These are phyloP conservation scores for Yamadazyma scolyti DNA, from an alignment of 805 yeast genomes.

Conservation along the genomic window DNA sequence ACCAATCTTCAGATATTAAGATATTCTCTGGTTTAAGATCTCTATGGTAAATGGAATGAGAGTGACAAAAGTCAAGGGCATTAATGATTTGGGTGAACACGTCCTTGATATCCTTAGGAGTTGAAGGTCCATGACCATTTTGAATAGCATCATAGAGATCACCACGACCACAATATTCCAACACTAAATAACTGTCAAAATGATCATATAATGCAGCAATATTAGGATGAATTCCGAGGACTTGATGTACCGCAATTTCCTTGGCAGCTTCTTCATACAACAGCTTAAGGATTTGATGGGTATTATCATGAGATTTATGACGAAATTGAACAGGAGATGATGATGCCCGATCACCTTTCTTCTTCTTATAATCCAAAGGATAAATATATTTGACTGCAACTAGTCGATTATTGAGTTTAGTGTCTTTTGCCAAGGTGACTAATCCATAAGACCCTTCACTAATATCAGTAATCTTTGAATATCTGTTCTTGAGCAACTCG, in stretches of 20 bases:
- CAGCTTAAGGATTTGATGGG: constrained; percentile 22
- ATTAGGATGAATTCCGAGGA: constrained; percentile 51
- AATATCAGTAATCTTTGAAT: constrained; percentile 66
- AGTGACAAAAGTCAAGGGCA: constrained; percentile 51
- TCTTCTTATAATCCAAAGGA: constrained; percentile 44
- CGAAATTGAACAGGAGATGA: constrained; percentile 35
- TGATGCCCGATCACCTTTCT: constrained; percentile 19
- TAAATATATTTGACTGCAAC: constrained; percentile 87
- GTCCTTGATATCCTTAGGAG: constrained; percentile 53
- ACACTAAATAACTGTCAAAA: constrained; percentile 50
- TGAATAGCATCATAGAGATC: constrained; percentile 81
- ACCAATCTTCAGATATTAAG: constrained; percentile 52
- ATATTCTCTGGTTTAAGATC: constrained; percentile 59
- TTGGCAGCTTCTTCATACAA: constrained; percentile 56
- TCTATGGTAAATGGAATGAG: constrained; percentile 47
- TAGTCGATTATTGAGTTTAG: constrained; percentile 38
- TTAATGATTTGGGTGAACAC: constrained; percentile 48
- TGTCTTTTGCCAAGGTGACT: constrained; percentile 83
- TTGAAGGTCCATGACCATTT: constrained; percentile 56
- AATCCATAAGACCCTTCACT: constrained; percentile 94
- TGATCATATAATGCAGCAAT: constrained; percentile 45
- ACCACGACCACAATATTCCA: constrained; percentile 86
- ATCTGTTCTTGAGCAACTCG: constrained; percentile 54
- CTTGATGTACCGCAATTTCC: constrained; percentile 63
- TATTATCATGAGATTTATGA: constrained; percentile 6